Evolutionary conservation across 495 filamentous ascomycete species (phyloP).

Genomic region (Hypoxylon intermedium): DNA sequence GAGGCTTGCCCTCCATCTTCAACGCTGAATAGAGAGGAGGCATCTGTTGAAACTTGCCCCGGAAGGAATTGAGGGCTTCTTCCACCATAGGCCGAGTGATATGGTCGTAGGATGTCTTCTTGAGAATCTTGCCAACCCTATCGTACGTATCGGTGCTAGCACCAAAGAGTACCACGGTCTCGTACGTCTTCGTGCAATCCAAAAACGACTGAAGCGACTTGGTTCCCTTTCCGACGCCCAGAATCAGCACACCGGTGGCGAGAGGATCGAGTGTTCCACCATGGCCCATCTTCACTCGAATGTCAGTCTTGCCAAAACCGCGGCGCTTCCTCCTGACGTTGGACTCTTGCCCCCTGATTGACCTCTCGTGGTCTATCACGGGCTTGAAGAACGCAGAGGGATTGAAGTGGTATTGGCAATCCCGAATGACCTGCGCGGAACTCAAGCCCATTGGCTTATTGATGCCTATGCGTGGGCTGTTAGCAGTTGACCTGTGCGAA

Average conservation of each 20-base stretch:
- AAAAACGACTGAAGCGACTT: conserved; percentile 80
- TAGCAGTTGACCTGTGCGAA: no score
- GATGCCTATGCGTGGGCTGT: conserved; percentile 64
- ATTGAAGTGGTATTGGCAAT: conserved; percentile 81
- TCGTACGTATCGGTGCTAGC: conserved; percentile 95
- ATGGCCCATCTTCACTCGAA: conserved; percentile 92
- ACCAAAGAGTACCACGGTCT: conserved; percentile 87
- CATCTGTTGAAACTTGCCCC: conserved; percentile 87
- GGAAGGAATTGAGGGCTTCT: conserved; percentile 74
- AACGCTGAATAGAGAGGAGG: conserved; percentile 93
- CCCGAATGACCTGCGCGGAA: conserved; percentile 87
- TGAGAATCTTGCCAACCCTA: conserved; percentile 78
- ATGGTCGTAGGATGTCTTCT: conserved; percentile 73
- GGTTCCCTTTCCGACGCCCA: conserved; percentile 87
- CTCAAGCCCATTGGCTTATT: conserved; percentile 87
- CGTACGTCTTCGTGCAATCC: conserved; percentile 89
- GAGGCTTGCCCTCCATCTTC: conserved; percentile 84
- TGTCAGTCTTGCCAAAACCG: conserved; percentile 55
- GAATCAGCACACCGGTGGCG: conserved; percentile 88
- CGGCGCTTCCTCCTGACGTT: conserved; percentile 62
- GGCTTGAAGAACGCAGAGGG: conserved; percentile 78
- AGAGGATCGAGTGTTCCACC: conserved; percentile 95
- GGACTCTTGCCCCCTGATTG: conserved; percentile 57
- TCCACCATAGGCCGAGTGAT: conserved; percentile 80
- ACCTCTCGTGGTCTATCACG: conserved; percentile 68